Evolutionary conservation across 176 grass and related monocot species (phyloP).

Genomic region (Themeda triandra): DNA sequence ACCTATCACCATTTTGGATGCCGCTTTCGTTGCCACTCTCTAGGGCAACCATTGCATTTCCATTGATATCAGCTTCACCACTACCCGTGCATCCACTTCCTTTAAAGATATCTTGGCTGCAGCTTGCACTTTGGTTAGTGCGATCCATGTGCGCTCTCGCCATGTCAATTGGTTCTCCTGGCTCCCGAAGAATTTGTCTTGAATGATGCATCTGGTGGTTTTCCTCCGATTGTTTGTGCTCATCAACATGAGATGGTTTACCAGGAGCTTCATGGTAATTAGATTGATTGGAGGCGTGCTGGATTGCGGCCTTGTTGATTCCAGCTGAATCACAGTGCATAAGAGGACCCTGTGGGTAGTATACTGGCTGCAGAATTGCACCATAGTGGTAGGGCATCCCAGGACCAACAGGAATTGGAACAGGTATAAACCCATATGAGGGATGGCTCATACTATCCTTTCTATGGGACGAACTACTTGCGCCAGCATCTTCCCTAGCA

Average conservation of each 20-base stretch:
- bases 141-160: conserved; percentile 26
- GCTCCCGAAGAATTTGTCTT: conserved; percentile 38
- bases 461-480: conserved; percentile 43
- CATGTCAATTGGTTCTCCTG: conserved; percentile 32
- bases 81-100: conserved; percentile 47
- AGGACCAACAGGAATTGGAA: conserved; percentile 63
- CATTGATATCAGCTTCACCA: conserved; percentile 59
- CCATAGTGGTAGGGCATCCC: conserved; percentile 65
- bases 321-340: conserved; percentile 45
- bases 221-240: conserved; percentile 41
- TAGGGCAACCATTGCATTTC: conserved; percentile 33
- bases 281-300: conserved; percentile 33
- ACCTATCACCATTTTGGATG: conserved; percentile 45
- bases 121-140: conserved; percentile 48
- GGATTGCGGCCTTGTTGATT: conserved; percentile 34
- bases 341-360: conserved; percentile 48
- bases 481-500: conserved; percentile 47
- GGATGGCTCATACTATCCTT: conserved; percentile 34
- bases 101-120: conserved; percentile 59
- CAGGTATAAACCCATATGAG: conserved; percentile 69
- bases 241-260: conserved; percentile 17
- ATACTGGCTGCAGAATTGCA: conserved; percentile 65
- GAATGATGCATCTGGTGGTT: conserved; percentile 37
- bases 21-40: conserved; percentile 79
- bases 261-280: conserved; percentile 48